phyloP scores from a whole-genome alignment of 2,329 filamentous ascomycete species.

The Pyrenophora graminea region DNA sequence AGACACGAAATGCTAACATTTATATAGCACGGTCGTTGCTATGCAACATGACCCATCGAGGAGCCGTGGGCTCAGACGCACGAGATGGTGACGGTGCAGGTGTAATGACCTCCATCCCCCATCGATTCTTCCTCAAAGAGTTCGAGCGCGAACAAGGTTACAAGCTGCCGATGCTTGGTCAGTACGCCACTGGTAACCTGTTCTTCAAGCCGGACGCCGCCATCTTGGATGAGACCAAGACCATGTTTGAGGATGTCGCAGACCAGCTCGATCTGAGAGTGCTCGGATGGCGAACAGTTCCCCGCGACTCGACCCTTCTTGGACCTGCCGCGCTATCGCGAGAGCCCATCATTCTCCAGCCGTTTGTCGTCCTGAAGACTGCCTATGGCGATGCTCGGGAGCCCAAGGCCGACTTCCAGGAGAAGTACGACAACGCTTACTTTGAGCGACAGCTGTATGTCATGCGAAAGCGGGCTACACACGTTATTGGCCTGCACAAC shows the following conservation, averaged over 20 bases:
- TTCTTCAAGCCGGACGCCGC: conserved; percentile 98
- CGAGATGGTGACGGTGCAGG: conserved; percentile 97
- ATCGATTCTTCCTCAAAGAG: conserved; percentile 98
- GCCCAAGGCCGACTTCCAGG: conserved; percentile 76
- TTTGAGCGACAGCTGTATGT: conserved; percentile 96
- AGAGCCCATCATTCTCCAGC: conserved; percentile 93
- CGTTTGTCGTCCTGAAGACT: conserved; percentile 85
- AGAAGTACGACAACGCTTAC: conserved; percentile 78
- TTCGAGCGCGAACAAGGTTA: conserved; percentile 90
- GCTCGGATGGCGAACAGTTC: conserved; percentile 94
- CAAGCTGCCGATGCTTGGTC: conserved; percentile 82
- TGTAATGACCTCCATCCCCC: conserved; percentile 99
- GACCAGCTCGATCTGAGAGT: conserved; percentile 85
- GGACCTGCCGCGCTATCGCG: conserved; percentile 90
- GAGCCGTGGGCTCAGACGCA: conserved; percentile 95
- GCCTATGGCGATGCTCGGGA: conserved; percentile 81
- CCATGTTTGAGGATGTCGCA: conserved; percentile 92
- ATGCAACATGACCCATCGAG: conserved; percentile 99
- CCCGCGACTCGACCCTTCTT: conserved; percentile 88
- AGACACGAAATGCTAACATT: conserved; percentile 34
- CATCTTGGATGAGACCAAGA: conserved; percentile 85
- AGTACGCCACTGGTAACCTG: conserved; percentile 96
- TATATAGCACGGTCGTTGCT: conserved; percentile 80
- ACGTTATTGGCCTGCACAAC: conserved; percentile 92
- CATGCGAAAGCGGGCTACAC: conserved; percentile 90